Conservation (phyloP, 768 basidiomycete genomes). For the Antrodiella citrinella region DNA sequence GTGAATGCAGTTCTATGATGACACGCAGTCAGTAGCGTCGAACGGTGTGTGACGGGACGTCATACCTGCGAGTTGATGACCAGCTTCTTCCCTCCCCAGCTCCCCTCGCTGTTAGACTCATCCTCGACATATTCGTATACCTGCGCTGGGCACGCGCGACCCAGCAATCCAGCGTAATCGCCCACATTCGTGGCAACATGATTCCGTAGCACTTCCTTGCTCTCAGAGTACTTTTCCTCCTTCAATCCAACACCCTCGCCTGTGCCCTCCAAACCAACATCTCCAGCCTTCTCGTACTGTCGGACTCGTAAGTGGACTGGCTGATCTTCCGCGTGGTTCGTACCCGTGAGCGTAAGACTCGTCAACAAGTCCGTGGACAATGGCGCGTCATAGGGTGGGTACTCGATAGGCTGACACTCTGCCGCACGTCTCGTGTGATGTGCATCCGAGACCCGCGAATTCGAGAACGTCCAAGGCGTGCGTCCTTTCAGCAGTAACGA, state of each 20-base stretch:
- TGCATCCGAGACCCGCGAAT: slow-evolving; percentile 52
- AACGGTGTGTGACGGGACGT: slow-evolving; percentile 3
- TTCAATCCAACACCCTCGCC: slow-evolving; percentile 13
- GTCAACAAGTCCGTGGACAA: slow-evolving; percentile 92
- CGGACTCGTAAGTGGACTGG: slow-evolving; percentile 79
- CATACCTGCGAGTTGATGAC: slow-evolving; percentile 95
- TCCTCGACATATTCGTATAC: slow-evolving; percentile 95
- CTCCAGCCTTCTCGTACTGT: slow-evolving; percentile 22
- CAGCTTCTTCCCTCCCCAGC: slow-evolving; percentile 79
- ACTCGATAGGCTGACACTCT: slow-evolving; percentile 66
- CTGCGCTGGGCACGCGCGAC: slow-evolving; percentile 85
- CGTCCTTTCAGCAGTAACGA: slow-evolving; percentile 76
- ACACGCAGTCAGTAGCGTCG: too few relatives aligned
- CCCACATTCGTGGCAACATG: slow-evolving; percentile 73
- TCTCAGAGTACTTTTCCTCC: slow-evolving; percentile 29
- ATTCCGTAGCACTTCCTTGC: slow-evolving; percentile 35
- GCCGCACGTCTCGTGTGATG: slow-evolving; percentile 62
- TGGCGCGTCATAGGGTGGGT: slow-evolving; percentile 82
- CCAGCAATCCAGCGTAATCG: slow-evolving; percentile 84
- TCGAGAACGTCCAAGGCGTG: slow-evolving; percentile 88
- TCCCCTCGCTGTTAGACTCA: slow-evolving; percentile 31
- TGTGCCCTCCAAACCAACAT: slow-evolving; percentile 17
- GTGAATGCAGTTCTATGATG: slow-evolving; percentile 82
- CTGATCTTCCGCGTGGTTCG: slow-evolving; percentile 97
- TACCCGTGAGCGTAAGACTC: slow-evolving; percentile 81